A percentile compares a stretch with the other conserved stretches of the same genome.
Evolutionary conservation across 495 filamentous ascomycete genomes (phyloP).

Genomic region (Evansstolkia leycettana): DNA sequence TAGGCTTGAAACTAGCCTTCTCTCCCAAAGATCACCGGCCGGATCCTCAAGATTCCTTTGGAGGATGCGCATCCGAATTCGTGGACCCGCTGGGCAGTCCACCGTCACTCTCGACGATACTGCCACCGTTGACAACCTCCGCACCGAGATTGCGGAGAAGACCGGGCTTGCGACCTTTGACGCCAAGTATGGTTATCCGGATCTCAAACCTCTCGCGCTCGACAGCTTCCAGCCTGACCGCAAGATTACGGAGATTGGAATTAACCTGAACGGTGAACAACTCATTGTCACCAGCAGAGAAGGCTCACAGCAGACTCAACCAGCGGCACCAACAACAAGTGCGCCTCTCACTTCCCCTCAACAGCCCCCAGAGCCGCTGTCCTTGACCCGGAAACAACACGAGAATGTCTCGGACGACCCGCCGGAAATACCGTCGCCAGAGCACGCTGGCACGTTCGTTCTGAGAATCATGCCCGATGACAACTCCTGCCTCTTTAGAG

Average conservation of each 20-base stretch:
- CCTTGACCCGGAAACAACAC: conserved; percentile 9
- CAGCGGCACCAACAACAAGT: conserved; percentile 9
- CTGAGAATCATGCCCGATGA: conserved; percentile 96
- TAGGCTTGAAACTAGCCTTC: too few relatives aligned
- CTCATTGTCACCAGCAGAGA: conserved; percentile 52
- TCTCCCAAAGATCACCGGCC: too few relatives aligned
- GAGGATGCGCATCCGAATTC: conserved; percentile 49
- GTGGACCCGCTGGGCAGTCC: conserved; percentile 49
- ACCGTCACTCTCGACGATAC: conserved; percentile 52
- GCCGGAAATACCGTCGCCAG: conserved; percentile 54
- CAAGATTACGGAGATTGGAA: conserved; percentile 38
- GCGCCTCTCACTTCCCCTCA: conserved; percentile 9
- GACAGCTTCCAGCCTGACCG: conserved; percentile 33
- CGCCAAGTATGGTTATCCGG: conserved; percentile 80
- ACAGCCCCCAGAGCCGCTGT: conserved; percentile 9
- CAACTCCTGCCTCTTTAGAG: conserved; percentile 90
- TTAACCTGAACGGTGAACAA: conserved; percentile 73
- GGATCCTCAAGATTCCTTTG: neutral
- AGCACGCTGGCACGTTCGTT: conserved; percentile 53
- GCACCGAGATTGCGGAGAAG: conserved; percentile 38
- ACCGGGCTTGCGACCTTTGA: conserved; percentile 46
- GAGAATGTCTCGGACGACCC: conserved; percentile 37
- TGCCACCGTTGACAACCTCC: conserved; percentile 53
- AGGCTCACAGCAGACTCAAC: conserved; percentile 4
- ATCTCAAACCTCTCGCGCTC: conserved; percentile 51